phyloP scores from a whole-genome alignment of 2,329 filamentous ascomycete genomes.

The Alternaria brassicae region DNA sequence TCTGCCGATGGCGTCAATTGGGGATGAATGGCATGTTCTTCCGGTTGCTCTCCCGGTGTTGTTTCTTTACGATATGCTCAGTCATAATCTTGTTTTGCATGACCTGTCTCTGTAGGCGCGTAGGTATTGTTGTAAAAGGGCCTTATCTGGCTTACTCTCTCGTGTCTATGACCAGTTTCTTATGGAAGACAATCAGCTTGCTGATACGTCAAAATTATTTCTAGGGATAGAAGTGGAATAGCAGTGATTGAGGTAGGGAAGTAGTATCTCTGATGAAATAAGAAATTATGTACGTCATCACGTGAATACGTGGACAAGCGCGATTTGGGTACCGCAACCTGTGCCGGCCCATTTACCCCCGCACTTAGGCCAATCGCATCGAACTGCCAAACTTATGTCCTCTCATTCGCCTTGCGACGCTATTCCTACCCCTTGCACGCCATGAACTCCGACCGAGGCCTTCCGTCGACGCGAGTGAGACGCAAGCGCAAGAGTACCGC shows the following conservation, averaged over 20 bases:
- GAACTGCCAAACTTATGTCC: neutral
- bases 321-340: slow-evolving; percentile 7
- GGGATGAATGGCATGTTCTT: neutral
- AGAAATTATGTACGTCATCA: slow-evolving; percentile 13
- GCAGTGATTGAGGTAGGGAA: neutral
- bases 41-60: neutral
- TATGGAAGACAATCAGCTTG: neutral
- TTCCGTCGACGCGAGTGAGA: slow-evolving; percentile 1
- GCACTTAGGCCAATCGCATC: neutral
- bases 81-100: neutral
- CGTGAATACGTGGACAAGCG: slow-evolving; percentile 16
- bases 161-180: neutral
- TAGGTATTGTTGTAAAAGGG: neutral
- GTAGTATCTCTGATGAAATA: neutral
- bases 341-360: neutral
- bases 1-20: slow-evolving; percentile 10
- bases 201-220: neutral
- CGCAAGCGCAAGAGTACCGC: slow-evolving; percentile 34
- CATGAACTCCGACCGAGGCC: slow-evolving; percentile 7
- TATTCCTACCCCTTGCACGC: neutral
- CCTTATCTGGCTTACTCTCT: neutral
- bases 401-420: neutral
- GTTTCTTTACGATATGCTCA: neutral
- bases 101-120: neutral
- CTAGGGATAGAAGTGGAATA: neutral